Percentiles rank a stretch among this genome's conserved stretches.
Evolutionary conservation across 371 early-diverging fungal genomes (phyloP).

Genomic region (Nematocida displodere): DNA sequence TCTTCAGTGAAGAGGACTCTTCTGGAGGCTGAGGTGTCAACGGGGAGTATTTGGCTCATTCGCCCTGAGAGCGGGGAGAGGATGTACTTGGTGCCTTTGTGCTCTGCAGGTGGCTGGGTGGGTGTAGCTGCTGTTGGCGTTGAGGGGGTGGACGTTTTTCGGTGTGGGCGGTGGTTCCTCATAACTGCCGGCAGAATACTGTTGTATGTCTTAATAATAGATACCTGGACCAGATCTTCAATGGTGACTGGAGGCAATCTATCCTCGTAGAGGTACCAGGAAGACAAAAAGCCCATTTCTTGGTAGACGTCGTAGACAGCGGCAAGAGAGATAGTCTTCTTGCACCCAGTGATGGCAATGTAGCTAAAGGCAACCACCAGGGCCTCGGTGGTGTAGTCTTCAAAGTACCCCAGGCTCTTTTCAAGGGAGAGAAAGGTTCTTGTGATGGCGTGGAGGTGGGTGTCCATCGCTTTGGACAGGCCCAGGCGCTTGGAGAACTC

Average conservation of each 20-base stretch:
- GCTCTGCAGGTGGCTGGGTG: neutral
- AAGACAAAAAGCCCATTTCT: constrained; percentile 23
- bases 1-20: constrained; percentile 21
- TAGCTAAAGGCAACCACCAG: constrained; percentile 10
- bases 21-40: neutral
- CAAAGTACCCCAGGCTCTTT: constrained; percentile 34
- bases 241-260: neutral
- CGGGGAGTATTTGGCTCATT: constrained; percentile 51
- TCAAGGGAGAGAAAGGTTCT: constrained; percentile 31
- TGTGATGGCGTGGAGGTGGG: neutral
- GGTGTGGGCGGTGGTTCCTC: neutral
- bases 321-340: neutral
- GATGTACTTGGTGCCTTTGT: constrained; percentile 16
- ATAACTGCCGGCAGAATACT: constrained; percentile 2
- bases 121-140: neutral
- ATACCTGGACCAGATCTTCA: constrained; percentile 12
- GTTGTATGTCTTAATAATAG: constrained; percentile 31
- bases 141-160: neutral
- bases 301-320: constrained; percentile 4
- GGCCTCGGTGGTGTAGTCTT: constrained; percentile 37
- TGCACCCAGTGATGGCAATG: constrained; percentile 7
- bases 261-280: constrained; percentile 6
- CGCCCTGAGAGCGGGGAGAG: constrained; percentile 46
- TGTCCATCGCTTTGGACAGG: neutral
- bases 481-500: neutral